Base-by-base conservation (phyloP, 2,329 filamentous ascomycete species). In the Trematosphaeria pertusa region DNA sequence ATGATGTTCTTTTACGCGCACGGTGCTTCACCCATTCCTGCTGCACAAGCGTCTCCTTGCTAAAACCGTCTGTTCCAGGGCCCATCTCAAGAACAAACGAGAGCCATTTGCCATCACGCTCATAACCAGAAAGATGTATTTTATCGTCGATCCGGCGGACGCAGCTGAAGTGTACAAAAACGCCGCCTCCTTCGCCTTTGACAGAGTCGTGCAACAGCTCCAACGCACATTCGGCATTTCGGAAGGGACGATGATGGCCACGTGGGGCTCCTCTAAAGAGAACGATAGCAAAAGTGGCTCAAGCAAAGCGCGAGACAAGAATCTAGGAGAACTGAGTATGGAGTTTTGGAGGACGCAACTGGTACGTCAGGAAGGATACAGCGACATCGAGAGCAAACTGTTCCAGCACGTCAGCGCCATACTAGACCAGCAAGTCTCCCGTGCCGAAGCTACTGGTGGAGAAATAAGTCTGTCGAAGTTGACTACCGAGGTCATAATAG, bases 261-360 rank as follows among this genome's bases (percentile, higher is more conserved):
- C n/a, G 15, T 35, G 40, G 30, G n/a, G n/a, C n/a, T n/a, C n/a
- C n/a, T n/a, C n/a, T n/a, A 21, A n/a, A 3, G 15, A n/a, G n/a
- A 19, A 7, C 15, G 3, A 12, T 11, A 8, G 11, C n/a, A 36
- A 28, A 5, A 15, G 24, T 10, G 14, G 19, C 4, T 4, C 28
- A n/a, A 22, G 19, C 5, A 38, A 38, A 12, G 20, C 36, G 8
- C 7, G 9, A 10, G 14, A 14, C 5, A 43, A 33, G 20, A 43
- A 30, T 18, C 20, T 34, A 14, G 28, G 28, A 22, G 30, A 43
- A 11, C 20, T 43, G 19, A 34, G 20, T 20, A 43, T 43, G 39
- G 32, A 34, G 15, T 43, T 43, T 22, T 43, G 39, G 39, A 34
- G 21, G 18, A 28, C 10, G 20, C 39, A 43, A 15, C 15, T 35